These are phyloP conservation scores for Ceratonia siliqua DNA, from an alignment of 306 rosid genomes.

Conservation along the genomic window DNA sequence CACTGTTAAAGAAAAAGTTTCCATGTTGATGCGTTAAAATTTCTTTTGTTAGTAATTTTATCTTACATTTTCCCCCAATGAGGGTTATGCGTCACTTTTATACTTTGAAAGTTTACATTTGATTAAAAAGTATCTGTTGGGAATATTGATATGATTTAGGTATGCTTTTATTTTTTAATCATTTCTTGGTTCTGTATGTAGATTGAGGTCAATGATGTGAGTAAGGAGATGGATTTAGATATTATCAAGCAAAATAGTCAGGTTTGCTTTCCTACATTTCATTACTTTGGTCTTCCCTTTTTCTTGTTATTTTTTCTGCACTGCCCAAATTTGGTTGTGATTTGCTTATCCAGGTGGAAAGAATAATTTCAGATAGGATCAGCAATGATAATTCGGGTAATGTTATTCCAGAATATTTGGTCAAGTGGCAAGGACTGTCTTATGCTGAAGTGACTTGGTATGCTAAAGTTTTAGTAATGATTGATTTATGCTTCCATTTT, in stretches of 20 bases:
- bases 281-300: slow-evolving; percentile 6
- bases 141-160: neutral
- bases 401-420: slow-evolving; percentile 87
- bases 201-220: slow-evolving; percentile 98
- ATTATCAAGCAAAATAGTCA: slow-evolving; percentile 97
- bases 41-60: too few relatives aligned
- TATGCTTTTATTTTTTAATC: slow-evolving; percentile 21
- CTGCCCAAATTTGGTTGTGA: slow-evolving; percentile 21
- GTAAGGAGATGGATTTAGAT: slow-evolving; percentile 99
- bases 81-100: neutral
- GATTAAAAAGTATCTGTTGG: neutral
- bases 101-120: neutral
- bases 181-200: slow-evolving; percentile 39
- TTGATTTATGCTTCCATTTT: slow-evolving; percentile 12
- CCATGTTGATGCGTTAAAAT: neutral
- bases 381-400: slow-evolving; percentile 71
- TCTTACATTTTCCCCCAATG: too few relatives aligned
- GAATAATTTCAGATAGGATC: slow-evolving; percentile 87
- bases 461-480: slow-evolving; percentile 27
- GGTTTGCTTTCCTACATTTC: slow-evolving; percentile 54
- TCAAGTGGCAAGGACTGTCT: slow-evolving; percentile 99
- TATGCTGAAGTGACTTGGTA: slow-evolving; percentile 99
- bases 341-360: slow-evolving; percentile 73
- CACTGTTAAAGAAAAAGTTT: neutral
- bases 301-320: neutral